A percentile compares a stretch with the other conserved stretches of the same genome.
Conservation (phyloP, 1,284 basidiomycete genomes). For the Boletellus deceptivus region DNA sequence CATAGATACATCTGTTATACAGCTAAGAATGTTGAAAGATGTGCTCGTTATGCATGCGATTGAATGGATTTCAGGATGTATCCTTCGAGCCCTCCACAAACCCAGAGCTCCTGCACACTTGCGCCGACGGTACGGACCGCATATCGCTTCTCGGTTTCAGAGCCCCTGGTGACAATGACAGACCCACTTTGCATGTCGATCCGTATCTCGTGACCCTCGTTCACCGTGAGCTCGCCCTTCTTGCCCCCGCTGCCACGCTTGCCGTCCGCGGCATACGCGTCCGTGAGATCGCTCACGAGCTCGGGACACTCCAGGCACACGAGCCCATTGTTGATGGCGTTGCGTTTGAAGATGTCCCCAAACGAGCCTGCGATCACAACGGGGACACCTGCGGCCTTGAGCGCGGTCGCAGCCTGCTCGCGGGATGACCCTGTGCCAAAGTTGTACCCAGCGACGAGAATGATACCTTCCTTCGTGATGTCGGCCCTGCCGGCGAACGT, state of each 20-base stretch:
- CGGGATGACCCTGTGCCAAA: slow-evolving; percentile 99
- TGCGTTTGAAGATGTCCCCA: slow-evolving; percentile 99
- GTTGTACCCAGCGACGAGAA: slow-evolving; percentile 95
- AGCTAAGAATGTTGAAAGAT: not conserved
- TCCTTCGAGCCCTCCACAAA: slow-evolving; percentile 78
- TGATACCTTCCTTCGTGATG: slow-evolving; percentile 54
- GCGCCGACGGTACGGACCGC: slow-evolving; percentile 73
- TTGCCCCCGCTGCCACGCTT: slow-evolving; percentile 74
- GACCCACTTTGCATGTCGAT: slow-evolving; percentile 72
- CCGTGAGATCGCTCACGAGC: slow-evolving; percentile 84
- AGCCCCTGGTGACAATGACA: slow-evolving; percentile 48
- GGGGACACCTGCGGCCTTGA: slow-evolving; percentile 92
- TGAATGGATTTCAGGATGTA: slow-evolving; percentile 74
- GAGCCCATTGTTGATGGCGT: slow-evolving; percentile 98
- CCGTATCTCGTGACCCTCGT: slow-evolving; percentile 63
- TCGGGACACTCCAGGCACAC: slow-evolving; percentile 93
- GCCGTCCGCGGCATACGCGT: slow-evolving; percentile 69
- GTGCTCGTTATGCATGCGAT: slow-evolving; percentile 20
- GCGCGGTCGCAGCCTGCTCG: slow-evolving; percentile 97
- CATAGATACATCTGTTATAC: not conserved
- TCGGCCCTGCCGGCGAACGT: slow-evolving; percentile 12
- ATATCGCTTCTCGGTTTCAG: slow-evolving; percentile 58
- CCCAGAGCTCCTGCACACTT: slow-evolving; percentile 92
- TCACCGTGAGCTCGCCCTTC: slow-evolving; percentile 79
- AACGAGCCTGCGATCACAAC: slow-evolving; percentile 96